Percentiles rank a stretch among this genome's conserved stretches.
These are phyloP conservation scores for Parastagonospora avenae DNA, from an alignment of 2,329 filamentous ascomycete genomes.

Conservation along the genomic window DNA sequence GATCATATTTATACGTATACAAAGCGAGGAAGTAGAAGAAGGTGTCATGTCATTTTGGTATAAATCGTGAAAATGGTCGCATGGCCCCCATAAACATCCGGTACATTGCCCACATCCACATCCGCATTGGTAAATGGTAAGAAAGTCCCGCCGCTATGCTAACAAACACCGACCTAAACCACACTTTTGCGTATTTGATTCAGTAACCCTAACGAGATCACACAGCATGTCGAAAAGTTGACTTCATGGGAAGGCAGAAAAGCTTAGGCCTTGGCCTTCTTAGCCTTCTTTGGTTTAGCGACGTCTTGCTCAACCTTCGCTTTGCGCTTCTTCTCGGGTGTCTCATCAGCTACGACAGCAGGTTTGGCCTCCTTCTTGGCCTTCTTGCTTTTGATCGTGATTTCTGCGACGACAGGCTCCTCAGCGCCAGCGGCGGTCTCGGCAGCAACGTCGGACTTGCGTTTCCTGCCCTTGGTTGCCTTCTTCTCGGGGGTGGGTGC, in stretches of 20 bases:
- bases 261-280: conserved; percentile 31
- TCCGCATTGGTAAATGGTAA: too few relatives aligned
- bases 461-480: conserved; percentile 24
- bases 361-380: conserved; percentile 25
- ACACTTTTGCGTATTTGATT: too few relatives aligned
- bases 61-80: too few relatives aligned
- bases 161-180: too few relatives aligned
- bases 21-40: too few relatives aligned
- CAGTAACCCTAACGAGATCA: too few relatives aligned
- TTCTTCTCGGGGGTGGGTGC: conserved; percentile 14
- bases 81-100: too few relatives aligned
- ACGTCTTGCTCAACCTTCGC: conserved; percentile 14
- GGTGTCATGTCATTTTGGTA: too few relatives aligned
- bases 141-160: too few relatives aligned
- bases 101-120: too few relatives aligned
- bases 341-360: conserved; percentile 11
- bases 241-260: neutral
- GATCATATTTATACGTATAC: too few relatives aligned
- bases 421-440: conserved; percentile 14
- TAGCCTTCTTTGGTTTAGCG: conserved; percentile 31
- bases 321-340: conserved; percentile 26
- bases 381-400: conserved; percentile 26
- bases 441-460: conserved; percentile 24
- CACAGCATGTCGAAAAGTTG: too few relatives aligned
- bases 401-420: conserved; percentile 7